Evolutionary conservation across 1,139 yeast species (phyloP), one percentile per base, ranked within the genome.

Genomic region (Komagataea norvegica): DNA sequence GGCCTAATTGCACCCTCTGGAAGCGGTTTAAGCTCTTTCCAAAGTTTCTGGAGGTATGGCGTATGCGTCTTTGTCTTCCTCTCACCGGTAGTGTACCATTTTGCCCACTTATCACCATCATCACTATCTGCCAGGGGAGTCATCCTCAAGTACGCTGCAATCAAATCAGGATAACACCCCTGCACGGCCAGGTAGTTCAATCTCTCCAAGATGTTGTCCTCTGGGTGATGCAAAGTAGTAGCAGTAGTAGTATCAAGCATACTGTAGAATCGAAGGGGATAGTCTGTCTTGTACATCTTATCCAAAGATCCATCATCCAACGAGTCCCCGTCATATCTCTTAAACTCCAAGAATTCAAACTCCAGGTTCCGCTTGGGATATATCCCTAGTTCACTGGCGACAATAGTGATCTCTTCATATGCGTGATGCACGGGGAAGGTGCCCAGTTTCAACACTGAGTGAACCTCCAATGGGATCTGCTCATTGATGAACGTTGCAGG

Each of bases 401-500:
- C 58, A 14, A 81, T 53, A 29, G 65, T 65, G 4, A 77, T 64
- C 40, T 63, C 62, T 17, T 60, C 53, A 27, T 69, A 47, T 30
- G 63, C 64, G 10, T 64, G 57, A 7, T 28, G 26, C 3, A 42
- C 31, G 3, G 39, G 32, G 7, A 79, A 74, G 36, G 63, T 67
- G 0, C 83, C 85, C 19, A 77, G 49, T 47, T 74, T 70, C 27
- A 79, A 54, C 36, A 76, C 61, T 34, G 77, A 67, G 47, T 77
- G 68, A 46, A 68, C 71, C 27, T 67, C 64, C 38, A 68, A 68
- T 3, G 84, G 83, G 19, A 77, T 59, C 26, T 78, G 64, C 20
- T 78, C 83, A 41, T 70, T 70, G 31, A 79, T 72, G 47, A 75
- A 72, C 0, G 74, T 64, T 0, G 84, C 79, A 0, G 82, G 80